A percentile compares a stretch with the other conserved stretches of the same genome.
Evolutionary conservation across 768 basidiomycete genomes (phyloP).

Genomic region (Kwoniella sp.): DNA sequence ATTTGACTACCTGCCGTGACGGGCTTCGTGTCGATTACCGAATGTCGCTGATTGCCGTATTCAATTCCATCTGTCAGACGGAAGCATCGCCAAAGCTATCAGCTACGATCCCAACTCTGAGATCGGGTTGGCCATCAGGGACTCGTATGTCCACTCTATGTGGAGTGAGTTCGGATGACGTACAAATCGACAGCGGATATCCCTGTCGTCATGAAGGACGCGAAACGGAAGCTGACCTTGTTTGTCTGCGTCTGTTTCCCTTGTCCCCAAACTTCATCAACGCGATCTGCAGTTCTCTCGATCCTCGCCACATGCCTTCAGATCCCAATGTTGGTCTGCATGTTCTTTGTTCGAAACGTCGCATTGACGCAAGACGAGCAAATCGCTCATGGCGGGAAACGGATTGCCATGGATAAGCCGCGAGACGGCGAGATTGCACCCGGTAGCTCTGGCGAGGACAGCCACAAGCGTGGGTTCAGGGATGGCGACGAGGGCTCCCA

Average conservation of each 20-base stretch:
- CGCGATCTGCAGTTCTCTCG: slow-evolving; percentile 7
- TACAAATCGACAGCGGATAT: no score
- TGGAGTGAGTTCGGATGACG: slow-evolving; percentile 15
- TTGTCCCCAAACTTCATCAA: neutral
- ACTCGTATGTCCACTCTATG: slow-evolving; percentile 21
- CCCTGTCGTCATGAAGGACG: no score
- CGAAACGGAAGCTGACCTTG: no score
- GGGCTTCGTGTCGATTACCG: no score
- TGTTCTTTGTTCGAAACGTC: slow-evolving; percentile 18
- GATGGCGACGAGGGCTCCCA: neutral
- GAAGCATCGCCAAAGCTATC: slow-evolving; percentile 12
- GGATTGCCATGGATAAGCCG: slow-evolving; percentile 7
- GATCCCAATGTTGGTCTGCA: slow-evolving; percentile 13
- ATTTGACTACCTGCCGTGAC: neutral
- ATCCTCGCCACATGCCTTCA: slow-evolving; percentile 17
- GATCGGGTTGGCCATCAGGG: slow-evolving; percentile 12
- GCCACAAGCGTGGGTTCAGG: neutral
- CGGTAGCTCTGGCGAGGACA: neutral
- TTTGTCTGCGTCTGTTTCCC: no score
- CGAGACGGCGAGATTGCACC: neutral
- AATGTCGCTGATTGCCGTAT: no score
- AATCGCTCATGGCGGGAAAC: slow-evolving; percentile 11
- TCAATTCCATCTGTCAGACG: no score
- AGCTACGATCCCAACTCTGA: slow-evolving; percentile 20
- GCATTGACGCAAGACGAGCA: slow-evolving; percentile 16